Base-by-base conservation (phyloP, 805 yeast species). In the Saturnispora bothae region DNA sequence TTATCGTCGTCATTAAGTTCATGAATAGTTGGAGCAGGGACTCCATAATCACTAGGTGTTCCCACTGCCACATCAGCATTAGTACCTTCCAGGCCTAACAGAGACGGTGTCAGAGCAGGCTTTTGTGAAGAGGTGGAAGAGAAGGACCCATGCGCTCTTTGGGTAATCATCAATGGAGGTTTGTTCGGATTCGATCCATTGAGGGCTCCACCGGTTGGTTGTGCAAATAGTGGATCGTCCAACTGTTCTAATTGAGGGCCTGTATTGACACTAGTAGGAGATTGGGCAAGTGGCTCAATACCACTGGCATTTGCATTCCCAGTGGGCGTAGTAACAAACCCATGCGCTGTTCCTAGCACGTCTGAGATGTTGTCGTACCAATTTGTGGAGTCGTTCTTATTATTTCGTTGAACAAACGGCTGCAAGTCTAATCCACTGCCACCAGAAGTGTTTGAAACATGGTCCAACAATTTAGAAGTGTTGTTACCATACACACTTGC, bases 401-500 rank as follows among this genome's bases (percentile, higher is more conserved):
- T 31, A 18, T 15, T 27, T 32, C 36, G 16, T 32, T 33, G 40
- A 16, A 21, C 28, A 26, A 26, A 15, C 18, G 40, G 35, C 14
- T 16, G 31, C n/a, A 31, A 21, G 27, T 38, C 40, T 19, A 38
- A 10, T n/a, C 22, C 22, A 7, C 23, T 18, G 17, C 29, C 28
- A 7, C 22, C 23, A 26, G 23, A 7, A 12, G 12, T 13, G 16
- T 19, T 28, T 27, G 27, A 47, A 14, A 45, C 44, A 28, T 47
- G 48, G 31, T 57, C 61, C 38, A 57, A 41, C 26, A 56, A 48
- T 39, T 54, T 59, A 8, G 58, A 72, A 18, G 77, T 70, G 15
- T 76, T 73, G 47, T 68, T 71, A 16, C 88, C 88, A 50, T 81
- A 82, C 3, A 89, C 71, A 5, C 88, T 73, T 2, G 96, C 94